phyloP scores from a whole-genome alignment of 1,284 basidiomycete species.

The Ganoderma lucidum region DNA sequence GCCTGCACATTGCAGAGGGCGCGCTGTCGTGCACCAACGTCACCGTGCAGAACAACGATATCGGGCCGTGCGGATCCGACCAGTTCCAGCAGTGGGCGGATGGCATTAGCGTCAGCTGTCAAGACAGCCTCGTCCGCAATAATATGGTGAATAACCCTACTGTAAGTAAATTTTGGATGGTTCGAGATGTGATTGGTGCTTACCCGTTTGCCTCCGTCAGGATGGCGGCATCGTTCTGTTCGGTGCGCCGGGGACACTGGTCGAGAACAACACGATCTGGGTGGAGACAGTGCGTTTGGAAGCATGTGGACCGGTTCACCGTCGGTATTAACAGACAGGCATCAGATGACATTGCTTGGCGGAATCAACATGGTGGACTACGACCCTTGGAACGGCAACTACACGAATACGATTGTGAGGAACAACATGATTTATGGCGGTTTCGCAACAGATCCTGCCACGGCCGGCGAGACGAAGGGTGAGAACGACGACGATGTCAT shows the following conservation, averaged over 20 bases:
- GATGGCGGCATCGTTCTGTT: slow-evolving; percentile 89
- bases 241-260: slow-evolving; percentile 77
- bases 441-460: slow-evolving; percentile 59
- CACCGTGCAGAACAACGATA: slow-evolving; percentile 81
- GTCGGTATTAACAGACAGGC: slow-evolving; percentile 10
- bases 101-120: slow-evolving; percentile 83
- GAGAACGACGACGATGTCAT: slow-evolving; percentile 65
- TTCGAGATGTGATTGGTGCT: neutral
- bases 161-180: slow-evolving; percentile 25
- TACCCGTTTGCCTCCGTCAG: slow-evolving; percentile 18
- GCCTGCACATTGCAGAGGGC: slow-evolving; percentile 76
- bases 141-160: slow-evolving; percentile 81
- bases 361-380: slow-evolving; percentile 88
- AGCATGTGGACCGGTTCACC: neutral
- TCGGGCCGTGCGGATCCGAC: slow-evolving; percentile 78
- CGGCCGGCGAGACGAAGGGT: slow-evolving; percentile 55
- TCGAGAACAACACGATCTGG: slow-evolving; percentile 82
- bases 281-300: slow-evolving; percentile 61
- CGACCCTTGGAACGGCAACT: slow-evolving; percentile 78
- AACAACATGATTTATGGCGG: slow-evolving; percentile 78
- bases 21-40: slow-evolving; percentile 68
- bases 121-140: slow-evolving; percentile 68
- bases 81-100: slow-evolving; percentile 82
- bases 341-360: slow-evolving; percentile 73
- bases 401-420: slow-evolving; percentile 70